Conservation (phyloP, 805 yeast species). For the Metschnikowia henanensis region DNA sequence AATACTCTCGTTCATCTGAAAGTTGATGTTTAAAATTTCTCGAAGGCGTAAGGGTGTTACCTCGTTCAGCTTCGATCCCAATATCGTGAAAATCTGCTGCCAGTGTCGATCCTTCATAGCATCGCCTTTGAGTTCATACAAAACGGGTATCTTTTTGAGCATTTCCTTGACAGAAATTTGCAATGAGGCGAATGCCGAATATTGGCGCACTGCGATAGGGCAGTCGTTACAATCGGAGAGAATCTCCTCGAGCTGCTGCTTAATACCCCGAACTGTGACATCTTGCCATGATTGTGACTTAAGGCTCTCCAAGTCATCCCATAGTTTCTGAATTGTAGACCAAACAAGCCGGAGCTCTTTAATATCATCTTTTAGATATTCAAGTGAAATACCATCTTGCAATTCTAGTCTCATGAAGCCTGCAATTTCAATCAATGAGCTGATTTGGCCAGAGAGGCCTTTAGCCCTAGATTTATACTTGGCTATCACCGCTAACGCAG, state of each 20-base stretch:
- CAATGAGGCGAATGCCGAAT: slow-evolving; percentile 65
- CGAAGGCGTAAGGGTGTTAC: slow-evolving; percentile 45
- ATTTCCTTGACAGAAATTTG: slow-evolving; percentile 44
- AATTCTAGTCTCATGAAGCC: slow-evolving; percentile 33
- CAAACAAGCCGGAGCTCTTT: slow-evolving; percentile 60
- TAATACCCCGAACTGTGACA: slow-evolving; percentile 44
- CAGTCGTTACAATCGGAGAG: slow-evolving; percentile 45
- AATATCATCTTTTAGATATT: slow-evolving; percentile 46
- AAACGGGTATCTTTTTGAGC: slow-evolving; percentile 35
- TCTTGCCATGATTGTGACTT: slow-evolving; percentile 49
- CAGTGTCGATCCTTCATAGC: slow-evolving; percentile 69
- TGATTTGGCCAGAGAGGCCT: slow-evolving; percentile 5
- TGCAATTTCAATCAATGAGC: slow-evolving; percentile 20
- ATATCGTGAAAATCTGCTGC: slow-evolving; percentile 43
- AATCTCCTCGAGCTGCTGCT: slow-evolving; percentile 51
- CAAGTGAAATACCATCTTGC: slow-evolving; percentile 26
- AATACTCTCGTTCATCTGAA: slow-evolving; percentile 42
- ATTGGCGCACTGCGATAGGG: slow-evolving; percentile 62
- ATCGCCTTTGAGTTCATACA: slow-evolving; percentile 53
- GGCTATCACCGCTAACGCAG: slow-evolving; percentile 43
- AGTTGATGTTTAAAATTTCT: slow-evolving; percentile 60
- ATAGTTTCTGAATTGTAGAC: slow-evolving; percentile 55
- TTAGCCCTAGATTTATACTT: slow-evolving; percentile 30
- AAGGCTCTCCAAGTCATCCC: slow-evolving; percentile 46
- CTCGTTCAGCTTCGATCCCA: slow-evolving; percentile 24